Evolutionary conservation across 768 basidiomycete species (phyloP), one percentile per base, ranked within the genome.

Genomic region (Kwoniella sp.): DNA sequence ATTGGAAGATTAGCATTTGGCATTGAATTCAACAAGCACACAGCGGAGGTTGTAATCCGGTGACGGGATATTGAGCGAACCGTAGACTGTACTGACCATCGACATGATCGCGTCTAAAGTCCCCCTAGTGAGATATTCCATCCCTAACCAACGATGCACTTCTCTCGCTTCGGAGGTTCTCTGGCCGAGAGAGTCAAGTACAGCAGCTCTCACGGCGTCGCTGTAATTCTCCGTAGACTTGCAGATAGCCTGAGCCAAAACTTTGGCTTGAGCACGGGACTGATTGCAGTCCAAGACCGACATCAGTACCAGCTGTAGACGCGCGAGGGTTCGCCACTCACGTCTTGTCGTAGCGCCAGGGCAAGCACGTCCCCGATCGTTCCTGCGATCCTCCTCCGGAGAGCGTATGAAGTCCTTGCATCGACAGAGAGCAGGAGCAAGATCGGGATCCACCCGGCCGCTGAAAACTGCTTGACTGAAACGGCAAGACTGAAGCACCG

Each of bases 361-460:
- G 9, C 0, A 17, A 63, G 26, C 13, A 69, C 37, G 17, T 25
- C 34, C 4, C 55, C 13, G n/a, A 66, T 41, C 1, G 58, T 48
- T 4, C 63, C 61, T 12, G 12, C 23, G 34, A 70, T 55, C 23
- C 12, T 31, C 25, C 63, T 45, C 22, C 31, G 45, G 23, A 67
- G 48, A 23, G 60, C 38, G 13, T 20, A 22, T 11, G 65, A 38
- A 4, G 69, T 63, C 3, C 47, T 9, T 22, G 28, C 31, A 47
- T 70, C 65, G 17, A 66, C 61, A 8, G 56, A 30, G 2, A 66
- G 58, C 4, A 63, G 45, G 15, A 70, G 60, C n/a, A 70, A 53
- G 15, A 66, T 31, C 1, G 52, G 58, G 5, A 65, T 22, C 57
- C 47, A 58, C 20, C 30, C 25, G 5, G 47, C n/a, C 3, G 26